phyloP scores from a whole-genome alignment of 768 basidiomycete genomes.

The Obba rivulosa region DNA sequence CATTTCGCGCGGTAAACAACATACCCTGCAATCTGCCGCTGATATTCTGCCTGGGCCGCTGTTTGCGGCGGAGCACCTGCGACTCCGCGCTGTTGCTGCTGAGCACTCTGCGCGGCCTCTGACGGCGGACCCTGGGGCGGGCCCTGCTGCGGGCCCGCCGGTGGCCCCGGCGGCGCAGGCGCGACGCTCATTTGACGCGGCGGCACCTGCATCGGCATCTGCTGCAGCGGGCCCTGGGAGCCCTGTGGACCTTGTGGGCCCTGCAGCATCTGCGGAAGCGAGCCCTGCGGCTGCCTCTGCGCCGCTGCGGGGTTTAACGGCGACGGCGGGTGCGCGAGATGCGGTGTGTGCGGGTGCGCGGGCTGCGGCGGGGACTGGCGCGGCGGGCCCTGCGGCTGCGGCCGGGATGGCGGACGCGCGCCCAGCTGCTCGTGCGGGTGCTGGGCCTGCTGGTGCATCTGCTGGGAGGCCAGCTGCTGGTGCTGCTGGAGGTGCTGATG shows the following conservation, averaged over 20 bases:
- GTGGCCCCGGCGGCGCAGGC: slow-evolving; percentile 11
- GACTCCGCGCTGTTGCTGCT: not conserved
- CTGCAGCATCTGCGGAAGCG: slow-evolving; percentile 15
- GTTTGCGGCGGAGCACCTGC: slow-evolving; percentile 2
- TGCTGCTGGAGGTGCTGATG: not conserved
- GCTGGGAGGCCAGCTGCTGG: slow-evolving; percentile 23
- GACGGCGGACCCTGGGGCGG: slow-evolving; percentile 7
- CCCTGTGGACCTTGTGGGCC: slow-evolving; percentile 6
- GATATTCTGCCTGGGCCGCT: not conserved
- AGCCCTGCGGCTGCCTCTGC: slow-evolving; percentile 13
- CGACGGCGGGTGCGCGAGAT: slow-evolving; percentile 30
- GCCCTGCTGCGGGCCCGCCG: slow-evolving; percentile 13
- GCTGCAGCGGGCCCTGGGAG: slow-evolving; percentile 12
- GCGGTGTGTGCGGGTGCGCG: slow-evolving; percentile 44
- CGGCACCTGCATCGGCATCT: slow-evolving; percentile 10
- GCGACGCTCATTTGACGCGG: not conserved
- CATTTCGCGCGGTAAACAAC: too few species aligned
- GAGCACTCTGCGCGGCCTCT: not conserved
- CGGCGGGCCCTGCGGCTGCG: slow-evolving; percentile 47
- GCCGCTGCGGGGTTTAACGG: slow-evolving; percentile 21
- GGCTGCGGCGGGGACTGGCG: slow-evolving; percentile 44
- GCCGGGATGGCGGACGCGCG: slow-evolving; percentile 46
- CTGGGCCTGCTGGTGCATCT: slow-evolving; percentile 39
- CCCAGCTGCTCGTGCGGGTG: slow-evolving; percentile 30
- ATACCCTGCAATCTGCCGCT: too few species aligned